Conservation (phyloP, 2,329 filamentous ascomycete species). For the Hymenotorrendiella dingleyae region DNA sequence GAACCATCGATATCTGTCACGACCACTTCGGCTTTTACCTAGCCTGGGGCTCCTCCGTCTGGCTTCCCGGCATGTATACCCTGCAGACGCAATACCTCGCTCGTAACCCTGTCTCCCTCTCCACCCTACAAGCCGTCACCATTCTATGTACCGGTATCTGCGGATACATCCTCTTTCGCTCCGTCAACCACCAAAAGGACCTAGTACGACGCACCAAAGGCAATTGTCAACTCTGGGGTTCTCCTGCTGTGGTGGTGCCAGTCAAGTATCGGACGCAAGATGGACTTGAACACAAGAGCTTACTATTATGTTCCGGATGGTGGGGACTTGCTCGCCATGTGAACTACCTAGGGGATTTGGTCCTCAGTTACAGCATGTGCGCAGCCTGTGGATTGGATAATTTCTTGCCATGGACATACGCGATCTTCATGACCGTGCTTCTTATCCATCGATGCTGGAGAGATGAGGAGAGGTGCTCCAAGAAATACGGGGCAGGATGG, state of each 20-base stretch:
- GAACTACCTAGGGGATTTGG: slow-evolving; percentile 37
- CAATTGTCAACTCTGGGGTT: slow-evolving; percentile 39
- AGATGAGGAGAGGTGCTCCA: slow-evolving; percentile 39
- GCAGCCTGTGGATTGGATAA: slow-evolving; percentile 35
- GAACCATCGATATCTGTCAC: slow-evolving; percentile 38
- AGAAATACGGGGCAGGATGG: slow-evolving; percentile 42
- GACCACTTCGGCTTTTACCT: slow-evolving; percentile 39
- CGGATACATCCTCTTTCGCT: slow-evolving; percentile 40
- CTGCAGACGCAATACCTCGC: slow-evolving; percentile 43
- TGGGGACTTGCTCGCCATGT: slow-evolving; percentile 37
- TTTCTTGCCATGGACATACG: slow-evolving; percentile 40
- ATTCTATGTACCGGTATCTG: slow-evolving; percentile 30
- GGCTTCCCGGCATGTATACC: slow-evolving; percentile 41
- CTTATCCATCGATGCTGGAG: slow-evolving; percentile 40
- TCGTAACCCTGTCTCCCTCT: slow-evolving; percentile 33
- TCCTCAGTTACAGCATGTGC: slow-evolving; percentile 37
- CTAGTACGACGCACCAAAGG: slow-evolving; percentile 35
- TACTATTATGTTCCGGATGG: slow-evolving; percentile 37
- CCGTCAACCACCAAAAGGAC: slow-evolving; percentile 41
- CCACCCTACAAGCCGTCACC: slow-evolving; percentile 21
- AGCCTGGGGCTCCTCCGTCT: slow-evolving; percentile 40
- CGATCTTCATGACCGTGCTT: slow-evolving; percentile 39
- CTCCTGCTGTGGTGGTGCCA: slow-evolving; percentile 34
- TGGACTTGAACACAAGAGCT: slow-evolving; percentile 34
- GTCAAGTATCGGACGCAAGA: slow-evolving; percentile 38